A percentile compares a stretch with the other conserved stretches of the same genome.
phyloP scores from a whole-genome alignment of 192 early-diverging fungal genomes.

The Coemansia sp. region DNA sequence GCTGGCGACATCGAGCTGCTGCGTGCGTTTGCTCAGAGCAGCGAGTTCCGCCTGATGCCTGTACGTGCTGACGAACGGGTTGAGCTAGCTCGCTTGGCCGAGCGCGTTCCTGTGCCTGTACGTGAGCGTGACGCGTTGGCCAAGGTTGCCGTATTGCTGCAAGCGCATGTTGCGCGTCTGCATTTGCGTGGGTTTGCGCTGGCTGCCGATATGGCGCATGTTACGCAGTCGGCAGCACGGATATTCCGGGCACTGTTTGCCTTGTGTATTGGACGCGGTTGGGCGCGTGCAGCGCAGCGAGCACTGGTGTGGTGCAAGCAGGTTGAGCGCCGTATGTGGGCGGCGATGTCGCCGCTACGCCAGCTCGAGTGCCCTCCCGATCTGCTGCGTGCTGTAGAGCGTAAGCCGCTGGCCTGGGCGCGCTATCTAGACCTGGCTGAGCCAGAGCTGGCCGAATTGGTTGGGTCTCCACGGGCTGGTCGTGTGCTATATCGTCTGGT shows the following conservation, averaged over 20 bases:
- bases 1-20: constrained; percentile 90
- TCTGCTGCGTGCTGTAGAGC: constrained; percentile 82
- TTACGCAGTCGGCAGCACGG: constrained; percentile 91
- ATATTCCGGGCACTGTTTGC: constrained; percentile 97
- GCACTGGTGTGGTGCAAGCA: constrained; percentile 94
- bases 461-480: constrained; percentile 82
- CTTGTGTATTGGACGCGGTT: constrained; percentile 89
- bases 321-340: constrained; percentile 92
- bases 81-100: constrained; percentile 81
- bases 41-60: constrained; percentile 92
- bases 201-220: constrained; percentile 97
- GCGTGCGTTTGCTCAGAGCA: constrained; percentile 80
- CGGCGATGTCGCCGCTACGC: constrained; percentile 92
- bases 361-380: constrained; percentile 80
- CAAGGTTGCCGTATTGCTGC: constrained; percentile 92
- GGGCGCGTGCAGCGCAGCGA: constrained; percentile 87
- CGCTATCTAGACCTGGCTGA: constrained; percentile 89
- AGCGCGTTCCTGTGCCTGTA: constrained; percentile 93
- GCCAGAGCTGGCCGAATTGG: constrained; percentile 91
- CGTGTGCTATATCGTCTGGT: constrained; percentile 85
- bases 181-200: constrained; percentile 92
- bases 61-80: constrained; percentile 93
- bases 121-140: constrained; percentile 89
- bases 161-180: constrained; percentile 93
- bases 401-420: constrained; percentile 92